Base-by-base conservation (phyloP, 257 asterid genomes). In the Gentiana straminea region DNA sequence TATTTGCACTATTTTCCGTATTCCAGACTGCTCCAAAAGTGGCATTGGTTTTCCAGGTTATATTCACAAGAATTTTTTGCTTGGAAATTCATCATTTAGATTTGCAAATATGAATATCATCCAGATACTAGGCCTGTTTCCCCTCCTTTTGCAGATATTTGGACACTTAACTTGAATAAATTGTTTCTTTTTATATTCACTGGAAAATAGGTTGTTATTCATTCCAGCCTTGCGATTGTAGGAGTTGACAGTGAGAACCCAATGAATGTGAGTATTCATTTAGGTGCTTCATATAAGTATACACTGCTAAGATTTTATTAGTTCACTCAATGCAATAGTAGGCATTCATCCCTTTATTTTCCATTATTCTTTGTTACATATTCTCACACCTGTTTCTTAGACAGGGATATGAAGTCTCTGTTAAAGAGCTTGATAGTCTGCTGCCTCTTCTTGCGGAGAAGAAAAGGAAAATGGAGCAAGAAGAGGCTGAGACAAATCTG, bases 401-500 rank as follows among this genome's bases (percentile, higher is more conserved):
- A 79, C 94, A 91, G 98, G 98, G 98, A 67, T 91, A 93, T 67
- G 82, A 77, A 53, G 79, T 82, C 37, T 88, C 98, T 1, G 78
- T 80, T 46, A 85, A 87, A 78, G 95, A 91, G 73, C 80, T 91
- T 55, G 79, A 83, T 65, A 67, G 78, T 70, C 83, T 92, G 60
- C 63, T 83, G 78, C 71, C 84, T 58, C 79, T 88, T 74, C 82
- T 92, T 55, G 63, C 83, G 3, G 94, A 88, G 73, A 92, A 78
- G 83, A 92, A 85, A 83, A 77, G 73, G 61, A 88, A 85, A 69
- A 77, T 85, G 93, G 97, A 88, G 83, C 97, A 81, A 68, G 89
- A 87, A 78, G 97, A 88, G 76, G 84, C 94, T 66, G 98, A 88
- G 73, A 69, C 90, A 60, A 85, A 92, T 71, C 68, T 92, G 54